Base-by-base conservation (phyloP, 306 rosid genomes). In the Arachis hypogaea region DNA sequence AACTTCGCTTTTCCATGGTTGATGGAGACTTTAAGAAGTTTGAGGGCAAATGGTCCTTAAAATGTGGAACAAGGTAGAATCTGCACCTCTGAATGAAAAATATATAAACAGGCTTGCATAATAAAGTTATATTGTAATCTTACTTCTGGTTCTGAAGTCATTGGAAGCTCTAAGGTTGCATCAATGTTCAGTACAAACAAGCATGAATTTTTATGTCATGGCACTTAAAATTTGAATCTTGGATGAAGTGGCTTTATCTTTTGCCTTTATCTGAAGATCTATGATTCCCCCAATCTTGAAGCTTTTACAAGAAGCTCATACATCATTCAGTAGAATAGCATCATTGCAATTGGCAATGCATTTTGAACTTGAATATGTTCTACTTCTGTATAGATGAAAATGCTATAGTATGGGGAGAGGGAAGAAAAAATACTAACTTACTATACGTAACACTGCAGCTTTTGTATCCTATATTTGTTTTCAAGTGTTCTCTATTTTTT, bases 1-100 rank as follows among this genome's bases (percentile, higher is more conserved):
- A 91, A 73, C 98, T 94, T 62, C 93, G 68, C 69, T 94, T 94
- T 78, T 94, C 93, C 68, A 91, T 94, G 98, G 98, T 94, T 70
- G 98, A 94, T 77, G 97, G 98, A 66, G 98, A 94, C 81, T 94
- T 88, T 52, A 94, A 91, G 81, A 92, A 91, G 85, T 94, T 89
- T 80, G 97, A 94, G 69, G 98, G 98, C 41, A 91, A 94, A 88
- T 94, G 98, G 98, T 87, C 87, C 9, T 77, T 91, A 59, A 89
- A 90, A 80, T 90, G 89, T 71, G 93, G 93, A 73, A 83, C 79
- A 62, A 85, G 97, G 98, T 89, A 78, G 61, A 72, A 67, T 69
- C 55, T 57, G 29, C 28, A 22, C 50, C 66, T 81, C 74, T 80
- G 49, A 49, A 76, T 69, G 55, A 65, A 62, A 62, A 62, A 69